These are phyloP conservation scores for Citrus medica DNA, from an alignment of 345 rosid species.

Conservation along the genomic window DNA sequence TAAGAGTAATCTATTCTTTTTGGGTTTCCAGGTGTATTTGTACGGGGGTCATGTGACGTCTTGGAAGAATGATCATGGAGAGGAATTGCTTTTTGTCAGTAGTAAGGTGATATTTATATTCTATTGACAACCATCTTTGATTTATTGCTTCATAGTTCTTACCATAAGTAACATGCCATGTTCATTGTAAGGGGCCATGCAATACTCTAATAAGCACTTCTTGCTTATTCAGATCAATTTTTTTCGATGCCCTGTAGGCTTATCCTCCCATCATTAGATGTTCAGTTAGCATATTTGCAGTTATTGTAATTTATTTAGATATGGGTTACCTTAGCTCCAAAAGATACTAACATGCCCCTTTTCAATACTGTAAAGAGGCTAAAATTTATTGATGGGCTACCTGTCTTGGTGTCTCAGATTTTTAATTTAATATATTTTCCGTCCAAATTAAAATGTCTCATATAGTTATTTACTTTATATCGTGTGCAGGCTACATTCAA, in stretches of 20 bases:
- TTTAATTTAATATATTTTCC: background rate
- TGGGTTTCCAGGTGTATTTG: slow-evolving; percentile 61
- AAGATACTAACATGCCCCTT: background rate
- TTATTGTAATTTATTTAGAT: background rate
- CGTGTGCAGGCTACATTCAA: slow-evolving; percentile 62
- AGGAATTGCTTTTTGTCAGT: slow-evolving; percentile 78
- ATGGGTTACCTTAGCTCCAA: background rate
- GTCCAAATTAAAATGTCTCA: background rate
- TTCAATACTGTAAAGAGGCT: background rate
- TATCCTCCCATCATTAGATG: background rate
- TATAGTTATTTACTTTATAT: slow-evolving; percentile 4
- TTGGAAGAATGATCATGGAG: slow-evolving; percentile 90
- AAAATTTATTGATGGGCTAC: background rate
- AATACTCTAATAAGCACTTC: background rate
- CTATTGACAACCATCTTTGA: background rate
- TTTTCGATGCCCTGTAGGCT: background rate
- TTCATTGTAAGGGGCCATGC: slow-evolving; percentile 15
- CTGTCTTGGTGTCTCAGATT: background rate
- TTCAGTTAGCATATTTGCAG: background rate
- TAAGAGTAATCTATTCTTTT: background rate
- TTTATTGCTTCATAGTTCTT: background rate
- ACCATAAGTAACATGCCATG: slow-evolving; percentile 4
- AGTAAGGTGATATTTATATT: slow-evolving; percentile 47
- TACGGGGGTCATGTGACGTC: slow-evolving; percentile 92
- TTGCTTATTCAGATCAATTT: background rate